Percentiles rank a stretch among this genome's conserved stretches.
Evolutionary conservation across 306 rosid species (phyloP).

Genomic region (Chamaecrista fasciculata): DNA sequence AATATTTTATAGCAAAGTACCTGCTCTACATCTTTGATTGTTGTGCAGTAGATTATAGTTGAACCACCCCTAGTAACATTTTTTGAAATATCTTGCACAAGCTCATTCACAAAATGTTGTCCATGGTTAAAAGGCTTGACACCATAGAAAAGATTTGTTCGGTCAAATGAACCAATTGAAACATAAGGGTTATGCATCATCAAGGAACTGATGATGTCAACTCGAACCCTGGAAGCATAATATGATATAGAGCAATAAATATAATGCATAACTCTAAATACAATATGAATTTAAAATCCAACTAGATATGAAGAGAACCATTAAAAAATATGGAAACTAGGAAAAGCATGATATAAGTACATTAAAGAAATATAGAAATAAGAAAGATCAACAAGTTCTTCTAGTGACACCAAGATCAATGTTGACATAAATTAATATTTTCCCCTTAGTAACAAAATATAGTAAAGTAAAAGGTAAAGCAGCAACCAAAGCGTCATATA

Average conservation of each 20-base stretch:
- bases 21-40: slow-evolving; percentile 87
- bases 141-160: slow-evolving; percentile 78
- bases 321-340: not conserved
- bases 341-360: slow-evolving; percentile 22
- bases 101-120: slow-evolving; percentile 57
- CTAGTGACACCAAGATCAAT: not conserved
- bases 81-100: slow-evolving; percentile 61
- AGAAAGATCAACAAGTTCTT: slow-evolving; percentile 10
- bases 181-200: slow-evolving; percentile 67
- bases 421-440: not conserved
- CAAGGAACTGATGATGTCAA: slow-evolving; percentile 70
- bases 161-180: slow-evolving; percentile 81
- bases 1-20: slow-evolving; percentile 39
- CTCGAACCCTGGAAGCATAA: slow-evolving; percentile 64
- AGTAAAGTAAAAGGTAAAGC: not conserved
- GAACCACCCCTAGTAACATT: slow-evolving; percentile 60
- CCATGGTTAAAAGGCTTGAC: slow-evolving; percentile 69
- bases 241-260: slow-evolving; percentile 20
- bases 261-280: slow-evolving; percentile 8
- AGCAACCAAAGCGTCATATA: not conserved
- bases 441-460: not conserved
- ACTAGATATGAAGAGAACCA: not conserved
- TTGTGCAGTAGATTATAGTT: slow-evolving; percentile 84
- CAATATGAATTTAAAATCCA: slow-evolving; percentile 1
- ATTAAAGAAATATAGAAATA: slow-evolving; percentile 16